Evolutionary conservation across 2,329 filamentous ascomycete species (phyloP).

Genomic region (Ustilaginoidea virens): DNA sequence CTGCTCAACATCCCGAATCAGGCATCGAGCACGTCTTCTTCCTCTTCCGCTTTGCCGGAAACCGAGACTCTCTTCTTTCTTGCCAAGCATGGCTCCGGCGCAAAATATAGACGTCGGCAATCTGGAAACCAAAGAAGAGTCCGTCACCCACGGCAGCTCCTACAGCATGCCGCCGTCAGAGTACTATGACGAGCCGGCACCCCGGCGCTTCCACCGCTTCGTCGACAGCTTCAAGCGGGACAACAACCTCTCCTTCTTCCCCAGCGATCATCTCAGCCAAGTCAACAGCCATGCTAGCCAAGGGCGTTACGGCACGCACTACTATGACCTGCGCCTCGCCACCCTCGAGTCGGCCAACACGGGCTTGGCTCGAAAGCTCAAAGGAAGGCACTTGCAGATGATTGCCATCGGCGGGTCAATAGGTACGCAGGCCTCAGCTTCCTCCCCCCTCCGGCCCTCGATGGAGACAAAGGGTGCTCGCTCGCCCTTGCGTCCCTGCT

Average conservation of each 20-base stretch:
- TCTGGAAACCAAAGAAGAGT: conserved; percentile 43
- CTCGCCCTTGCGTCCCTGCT: background rate
- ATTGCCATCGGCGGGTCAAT: conserved; percentile 93
- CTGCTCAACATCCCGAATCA: too few species aligned
- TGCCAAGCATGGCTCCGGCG: conserved; percentile 22
- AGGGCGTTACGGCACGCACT: conserved; percentile 22
- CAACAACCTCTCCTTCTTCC: conserved; percentile 31
- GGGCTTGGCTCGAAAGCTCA: conserved; percentile 60
- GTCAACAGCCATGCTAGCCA: conserved; percentile 12
- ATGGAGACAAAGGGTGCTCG: too few species aligned
- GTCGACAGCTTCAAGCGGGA: conserved; percentile 51
- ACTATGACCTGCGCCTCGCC: conserved; percentile 40
- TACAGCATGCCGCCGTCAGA: conserved; percentile 35
- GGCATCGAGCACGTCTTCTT: too few species aligned
- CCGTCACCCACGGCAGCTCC: conserved; percentile 31
- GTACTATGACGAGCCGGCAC: conserved; percentile 26
- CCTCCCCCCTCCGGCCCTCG: background rate
- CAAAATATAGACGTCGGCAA: conserved; percentile 39
- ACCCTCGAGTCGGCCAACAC: conserved; percentile 63
- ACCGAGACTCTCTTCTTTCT: too few species aligned
- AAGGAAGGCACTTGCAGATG: conserved; percentile 85
- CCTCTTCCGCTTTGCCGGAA: too few species aligned
- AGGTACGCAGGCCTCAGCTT: conserved; percentile 27
- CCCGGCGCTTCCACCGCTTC: conserved; percentile 25
- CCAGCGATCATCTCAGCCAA: conserved; percentile 24